These are phyloP conservation scores for Yamadazyma atlantica DNA, from an alignment of 1,139 yeast genomes.

Conservation along the genomic window DNA sequence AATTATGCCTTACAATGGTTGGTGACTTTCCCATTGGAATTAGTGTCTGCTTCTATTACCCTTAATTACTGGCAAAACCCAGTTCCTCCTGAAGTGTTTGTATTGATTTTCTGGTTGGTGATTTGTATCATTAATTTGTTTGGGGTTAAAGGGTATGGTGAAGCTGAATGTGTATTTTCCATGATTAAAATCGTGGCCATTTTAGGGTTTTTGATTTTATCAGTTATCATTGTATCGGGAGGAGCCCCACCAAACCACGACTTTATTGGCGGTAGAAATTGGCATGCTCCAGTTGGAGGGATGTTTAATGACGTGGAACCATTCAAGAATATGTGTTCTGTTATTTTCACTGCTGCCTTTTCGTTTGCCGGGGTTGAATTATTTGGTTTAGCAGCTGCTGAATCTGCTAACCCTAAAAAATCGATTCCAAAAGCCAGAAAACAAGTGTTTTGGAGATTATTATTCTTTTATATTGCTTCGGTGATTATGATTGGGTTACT, in stretches of 20 bases:
- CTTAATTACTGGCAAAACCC: constrained; percentile 29
- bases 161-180: constrained; percentile 32
- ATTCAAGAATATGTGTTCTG: constrained; percentile 78
- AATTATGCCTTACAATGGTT: constrained; percentile 43
- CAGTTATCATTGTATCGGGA: constrained; percentile 30
- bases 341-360: constrained; percentile 83
- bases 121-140: constrained; percentile 30
- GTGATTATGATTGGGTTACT: constrained; percentile 32
- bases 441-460: constrained; percentile 36
- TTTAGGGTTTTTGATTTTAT: constrained; percentile 31
- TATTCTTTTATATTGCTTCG: constrained; percentile 30
- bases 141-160: constrained; percentile 40
- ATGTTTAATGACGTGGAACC: constrained; percentile 28
- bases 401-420: constrained; percentile 32
- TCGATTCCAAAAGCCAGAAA: constrained; percentile 35
- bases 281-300: constrained; percentile 34
- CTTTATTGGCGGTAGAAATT: constrained; percentile 31
- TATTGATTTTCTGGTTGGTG: constrained; percentile 29
- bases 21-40: constrained; percentile 37
- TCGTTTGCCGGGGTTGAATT: constrained; percentile 53
- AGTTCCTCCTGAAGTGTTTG: constrained; percentile 31
- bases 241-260: constrained; percentile 37
- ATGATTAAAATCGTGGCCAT: constrained; percentile 32
- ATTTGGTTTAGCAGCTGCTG: constrained; percentile 38
- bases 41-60: constrained; percentile 40